Base-by-base conservation (phyloP, 495 filamentous ascomycete species). In the Trichoderma asperelloides region DNA sequence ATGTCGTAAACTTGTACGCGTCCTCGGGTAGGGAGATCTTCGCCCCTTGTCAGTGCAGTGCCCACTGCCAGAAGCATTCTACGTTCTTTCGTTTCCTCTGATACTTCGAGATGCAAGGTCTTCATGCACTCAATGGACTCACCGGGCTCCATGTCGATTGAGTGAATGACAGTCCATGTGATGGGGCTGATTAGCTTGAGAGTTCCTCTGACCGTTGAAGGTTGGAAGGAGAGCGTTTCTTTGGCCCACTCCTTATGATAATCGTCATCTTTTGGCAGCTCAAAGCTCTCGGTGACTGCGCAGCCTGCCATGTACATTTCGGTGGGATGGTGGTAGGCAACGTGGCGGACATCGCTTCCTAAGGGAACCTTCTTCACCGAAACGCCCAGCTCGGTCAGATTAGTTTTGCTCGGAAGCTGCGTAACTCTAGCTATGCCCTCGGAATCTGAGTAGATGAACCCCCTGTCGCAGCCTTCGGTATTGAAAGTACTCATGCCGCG, bases 1-100 rank as follows among this genome's bases (percentile, higher is more conserved):
- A 98, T 82, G 67, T 96, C 92, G 74, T 93, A 96, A 65, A 99
- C 90, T 74, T 95, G 93, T 67, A 99, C 84, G 64, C 85, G 84
- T n/a, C 95, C 96, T 41, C 87, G 85, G 0, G 91, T 86, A 3
- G 93, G 87, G 39, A 93, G 85, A 72, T 99, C 95, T 76, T 98
- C 94, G 62, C 96, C 95, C 67, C 87, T 88, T 62, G 87, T 82
- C 51, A 93, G 82, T 28, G 92, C 87, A 0, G 96, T 96, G 11
- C 94, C 96, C 4, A 97, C 90, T 13, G 87, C 87, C 64, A 98
- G 83, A 49, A 96, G 84, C 69, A 89, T 86, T 69, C 85, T 88
- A 16, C 92, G 88, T 71, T 96, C 89, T 71, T 96, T 89, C 0
- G 93, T 96, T 45, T 87, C 85, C 76, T 98, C 95, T 1, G 92